Conservation (phyloP, 139 green algal species). For the Edaphochlamys debaryana region DNA sequence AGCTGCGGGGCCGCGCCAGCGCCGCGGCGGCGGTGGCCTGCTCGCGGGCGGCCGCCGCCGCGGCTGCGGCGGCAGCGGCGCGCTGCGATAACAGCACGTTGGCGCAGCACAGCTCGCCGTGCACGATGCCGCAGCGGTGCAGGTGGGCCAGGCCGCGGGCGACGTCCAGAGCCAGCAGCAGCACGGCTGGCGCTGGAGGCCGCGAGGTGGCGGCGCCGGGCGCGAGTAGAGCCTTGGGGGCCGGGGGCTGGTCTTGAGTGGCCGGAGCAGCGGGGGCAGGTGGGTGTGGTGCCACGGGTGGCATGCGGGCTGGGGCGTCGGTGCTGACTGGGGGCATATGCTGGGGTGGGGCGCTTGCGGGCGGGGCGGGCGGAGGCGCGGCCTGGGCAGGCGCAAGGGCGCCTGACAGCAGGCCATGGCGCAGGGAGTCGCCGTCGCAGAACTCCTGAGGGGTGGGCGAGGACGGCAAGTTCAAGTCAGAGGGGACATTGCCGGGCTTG, state of each 20-base stretch:
- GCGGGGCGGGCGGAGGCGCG: no score
- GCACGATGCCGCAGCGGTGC: constrained; percentile 39
- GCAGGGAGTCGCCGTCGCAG: constrained; percentile 1
- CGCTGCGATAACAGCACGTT: constrained; percentile 41
- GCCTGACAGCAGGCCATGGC: background rate
- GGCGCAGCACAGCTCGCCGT: constrained; percentile 47
- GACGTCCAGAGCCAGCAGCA: constrained; percentile 44
- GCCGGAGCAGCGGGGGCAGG: no score
- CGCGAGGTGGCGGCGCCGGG: background rate
- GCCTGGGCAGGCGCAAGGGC: background rate
- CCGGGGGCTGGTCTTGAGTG: no score
- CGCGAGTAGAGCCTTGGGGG: no score
- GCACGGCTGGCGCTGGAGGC: background rate
- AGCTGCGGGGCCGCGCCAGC: no score
- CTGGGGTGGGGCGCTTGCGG: no score
- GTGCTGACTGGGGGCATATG: no score
- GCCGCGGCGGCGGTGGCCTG: background rate
- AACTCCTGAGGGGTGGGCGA: constrained; percentile 2
- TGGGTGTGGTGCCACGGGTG: no score
- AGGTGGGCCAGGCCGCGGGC: constrained; percentile 42
- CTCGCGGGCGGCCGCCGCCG: background rate
- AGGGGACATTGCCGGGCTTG: no score
- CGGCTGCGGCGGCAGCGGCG: background rate
- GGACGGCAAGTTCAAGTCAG: no score
- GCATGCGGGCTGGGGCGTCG: no score